Conservation (phyloP, 331 rosid genomes). For the Quercus lobata region DNA sequence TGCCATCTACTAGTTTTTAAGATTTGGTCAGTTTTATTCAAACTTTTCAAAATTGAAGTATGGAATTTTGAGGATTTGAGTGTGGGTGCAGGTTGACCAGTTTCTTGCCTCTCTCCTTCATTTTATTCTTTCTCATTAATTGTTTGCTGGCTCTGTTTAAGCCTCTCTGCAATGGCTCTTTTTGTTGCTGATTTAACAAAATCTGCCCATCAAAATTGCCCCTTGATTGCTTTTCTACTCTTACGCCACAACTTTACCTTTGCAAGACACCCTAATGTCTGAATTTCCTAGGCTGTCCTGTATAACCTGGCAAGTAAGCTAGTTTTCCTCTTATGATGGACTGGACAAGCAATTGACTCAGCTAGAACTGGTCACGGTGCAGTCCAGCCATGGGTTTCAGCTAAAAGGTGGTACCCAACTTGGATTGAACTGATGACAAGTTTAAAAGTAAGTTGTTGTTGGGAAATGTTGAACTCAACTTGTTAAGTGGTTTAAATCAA, state of each 20-base stretch:
- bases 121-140: neutral
- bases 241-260: neutral
- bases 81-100: neutral
- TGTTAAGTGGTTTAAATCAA: neutral
- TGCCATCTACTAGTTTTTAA: neutral
- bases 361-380: neutral
- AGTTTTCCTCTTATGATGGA: neutral
- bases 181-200: neutral
- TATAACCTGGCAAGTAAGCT: neutral
- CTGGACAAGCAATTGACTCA: neutral
- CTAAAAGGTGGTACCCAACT: neutral
- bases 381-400: neutral
- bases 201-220: neutral
- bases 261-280: neutral
- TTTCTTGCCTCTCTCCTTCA: neutral
- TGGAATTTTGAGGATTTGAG: neutral
- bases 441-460: neutral
- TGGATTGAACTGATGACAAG: neutral
- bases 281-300: neutral
- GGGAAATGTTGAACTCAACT: neutral
- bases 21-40: neutral
- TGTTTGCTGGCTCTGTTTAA: neutral
- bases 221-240: neutral
- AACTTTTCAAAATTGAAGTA: neutral
- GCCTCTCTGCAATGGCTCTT: neutral